phyloP scores from a whole-genome alignment of 345 rosid species.

The Turnera subulata region DNA sequence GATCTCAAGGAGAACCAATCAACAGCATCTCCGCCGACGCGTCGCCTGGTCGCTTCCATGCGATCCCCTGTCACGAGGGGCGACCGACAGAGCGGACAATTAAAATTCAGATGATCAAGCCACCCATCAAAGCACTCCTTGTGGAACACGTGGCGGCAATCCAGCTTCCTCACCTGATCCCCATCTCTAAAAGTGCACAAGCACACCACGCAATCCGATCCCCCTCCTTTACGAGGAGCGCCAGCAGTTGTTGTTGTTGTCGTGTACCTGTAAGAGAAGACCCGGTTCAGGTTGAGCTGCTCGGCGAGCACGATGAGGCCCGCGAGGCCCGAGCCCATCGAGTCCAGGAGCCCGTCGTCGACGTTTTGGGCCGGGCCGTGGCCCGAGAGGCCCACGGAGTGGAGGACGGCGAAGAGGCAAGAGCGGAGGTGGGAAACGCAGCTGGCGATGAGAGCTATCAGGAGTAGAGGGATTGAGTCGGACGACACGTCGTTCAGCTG shows the following conservation, averaged over 20 bases:
- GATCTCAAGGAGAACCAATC: conserved; percentile 44
- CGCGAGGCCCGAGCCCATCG: conserved; percentile 46
- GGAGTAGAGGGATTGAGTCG: conserved; percentile 65
- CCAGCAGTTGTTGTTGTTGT: neutral
- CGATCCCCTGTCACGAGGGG: conserved; percentile 41
- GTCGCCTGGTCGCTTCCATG: conserved; percentile 40
- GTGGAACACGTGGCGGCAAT: conserved; percentile 83
- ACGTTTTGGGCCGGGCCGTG: conserved; percentile 8
- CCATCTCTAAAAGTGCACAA: conserved; percentile 59
- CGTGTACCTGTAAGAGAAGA: conserved; percentile 40
- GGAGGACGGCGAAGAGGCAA: conserved; percentile 31
- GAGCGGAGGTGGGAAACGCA: conserved; percentile 45
- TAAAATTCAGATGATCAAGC: conserved; percentile 65
- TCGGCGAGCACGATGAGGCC: conserved; percentile 53
- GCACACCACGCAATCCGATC: conserved; percentile 62
- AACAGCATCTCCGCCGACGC: conserved; percentile 51
- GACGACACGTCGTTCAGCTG: conserved; percentile 73
- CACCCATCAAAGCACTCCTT: conserved; percentile 78
- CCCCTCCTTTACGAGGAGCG: neutral
- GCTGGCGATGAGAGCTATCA: conserved; percentile 58
- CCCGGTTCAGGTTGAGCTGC: conserved; percentile 54
- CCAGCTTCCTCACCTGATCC: conserved; percentile 67
- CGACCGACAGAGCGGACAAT: conserved; percentile 70
- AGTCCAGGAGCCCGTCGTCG: conserved; percentile 14
- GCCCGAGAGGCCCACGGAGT: conserved; percentile 23